These are phyloP conservation scores for Calcarisporium arbuscula DNA, from an alignment of 2,329 filamentous ascomycete species.

Conservation along the genomic window DNA sequence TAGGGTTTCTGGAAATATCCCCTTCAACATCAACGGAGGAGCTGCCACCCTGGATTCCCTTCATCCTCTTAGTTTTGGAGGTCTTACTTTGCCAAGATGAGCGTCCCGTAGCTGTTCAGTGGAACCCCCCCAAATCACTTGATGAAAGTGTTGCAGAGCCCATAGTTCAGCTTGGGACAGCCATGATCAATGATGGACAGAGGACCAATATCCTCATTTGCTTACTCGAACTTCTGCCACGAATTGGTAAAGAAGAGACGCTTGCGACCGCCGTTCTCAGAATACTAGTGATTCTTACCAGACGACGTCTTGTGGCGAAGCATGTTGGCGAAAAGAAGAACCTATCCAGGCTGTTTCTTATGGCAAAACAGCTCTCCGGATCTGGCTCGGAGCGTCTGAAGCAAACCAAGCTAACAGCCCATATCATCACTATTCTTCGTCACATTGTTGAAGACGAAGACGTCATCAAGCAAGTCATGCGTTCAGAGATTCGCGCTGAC, in stretches of 20 bases:
- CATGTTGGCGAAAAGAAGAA: slow-evolving; percentile 81
- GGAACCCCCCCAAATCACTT: slow-evolving; percentile 52
- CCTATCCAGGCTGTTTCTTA: slow-evolving; percentile 83
- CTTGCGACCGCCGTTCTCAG: slow-evolving; percentile 78
- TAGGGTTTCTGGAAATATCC: slow-evolving; percentile 70
- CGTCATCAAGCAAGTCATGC: slow-evolving; percentile 85
- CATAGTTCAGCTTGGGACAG: slow-evolving; percentile 57
- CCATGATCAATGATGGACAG: slow-evolving; percentile 46
- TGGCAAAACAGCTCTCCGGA: slow-evolving; percentile 87
- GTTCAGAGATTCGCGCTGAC: slow-evolving; percentile 74
- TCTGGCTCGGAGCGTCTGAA: slow-evolving; percentile 68
- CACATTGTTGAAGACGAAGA: slow-evolving; percentile 94
- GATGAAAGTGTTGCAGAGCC: slow-evolving; percentile 45
- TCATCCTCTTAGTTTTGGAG: slow-evolving; percentile 84
- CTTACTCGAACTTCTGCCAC: slow-evolving; percentile 77
- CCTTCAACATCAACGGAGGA: slow-evolving; percentile 65
- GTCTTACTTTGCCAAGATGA: slow-evolving; percentile 85
- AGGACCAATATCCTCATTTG: slow-evolving; percentile 67
- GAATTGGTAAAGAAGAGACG: slow-evolving; percentile 79
- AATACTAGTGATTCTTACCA: slow-evolving; percentile 81
- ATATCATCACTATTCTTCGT: slow-evolving; percentile 79
- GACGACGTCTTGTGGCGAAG: slow-evolving; percentile 67
- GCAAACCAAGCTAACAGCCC: slow-evolving; percentile 44
- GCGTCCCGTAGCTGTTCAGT: slow-evolving; percentile 67
- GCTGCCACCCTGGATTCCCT: slow-evolving; percentile 86